These are phyloP conservation scores for Hypoxylon sp. DNA, from an alignment of 2,329 filamentous ascomycete genomes.

Conservation along the genomic window DNA sequence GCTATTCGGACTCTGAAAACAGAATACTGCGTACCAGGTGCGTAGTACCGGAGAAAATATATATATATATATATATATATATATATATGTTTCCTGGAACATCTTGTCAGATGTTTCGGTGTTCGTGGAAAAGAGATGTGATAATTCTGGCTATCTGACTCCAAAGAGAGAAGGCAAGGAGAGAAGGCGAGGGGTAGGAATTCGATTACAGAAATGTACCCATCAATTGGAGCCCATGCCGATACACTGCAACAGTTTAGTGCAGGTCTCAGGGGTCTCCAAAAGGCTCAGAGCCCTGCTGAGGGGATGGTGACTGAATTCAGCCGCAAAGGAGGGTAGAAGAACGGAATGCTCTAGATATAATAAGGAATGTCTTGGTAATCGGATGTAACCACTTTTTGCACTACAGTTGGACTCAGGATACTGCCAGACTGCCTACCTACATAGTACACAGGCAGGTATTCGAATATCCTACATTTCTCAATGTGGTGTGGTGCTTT, in stretches of 20 bases:
- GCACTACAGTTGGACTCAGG: not conserved
- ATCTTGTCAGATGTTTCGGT: not conserved
- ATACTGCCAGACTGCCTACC: too few species aligned
- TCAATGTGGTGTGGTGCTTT: not conserved
- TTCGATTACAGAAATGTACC: slow-evolving; percentile 2
- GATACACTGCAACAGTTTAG: slow-evolving; percentile 26
- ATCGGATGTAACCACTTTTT: slow-evolving; percentile 2
- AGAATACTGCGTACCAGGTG: slow-evolving; percentile 11
- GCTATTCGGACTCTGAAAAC: slow-evolving; percentile 14
- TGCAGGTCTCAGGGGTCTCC: slow-evolving; percentile 23
- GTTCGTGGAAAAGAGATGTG: not conserved
- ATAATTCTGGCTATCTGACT: not conserved
- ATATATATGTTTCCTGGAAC: slow-evolving; percentile 8
- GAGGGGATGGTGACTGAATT: slow-evolving; percentile 28
- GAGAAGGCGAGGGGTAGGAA: slow-evolving; percentile 3
- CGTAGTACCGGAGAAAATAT: slow-evolving; percentile 19
- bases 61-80: slow-evolving; percentile 17
- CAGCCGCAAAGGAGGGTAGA: slow-evolving; percentile 31
- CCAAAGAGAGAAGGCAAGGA: slow-evolving; percentile 18
- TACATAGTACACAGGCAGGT: not conserved
- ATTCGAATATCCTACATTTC: slow-evolving; percentile 3
- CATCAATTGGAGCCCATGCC: slow-evolving; percentile 4
- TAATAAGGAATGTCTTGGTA: slow-evolving; percentile 29
- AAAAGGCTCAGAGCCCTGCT: slow-evolving; percentile 23
- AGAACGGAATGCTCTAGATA: slow-evolving; percentile 35